These are phyloP conservation scores for Polytrichum formosum DNA, from an alignment of 225 moss, liverwort and hornwort species.

Conservation along the genomic window DNA sequence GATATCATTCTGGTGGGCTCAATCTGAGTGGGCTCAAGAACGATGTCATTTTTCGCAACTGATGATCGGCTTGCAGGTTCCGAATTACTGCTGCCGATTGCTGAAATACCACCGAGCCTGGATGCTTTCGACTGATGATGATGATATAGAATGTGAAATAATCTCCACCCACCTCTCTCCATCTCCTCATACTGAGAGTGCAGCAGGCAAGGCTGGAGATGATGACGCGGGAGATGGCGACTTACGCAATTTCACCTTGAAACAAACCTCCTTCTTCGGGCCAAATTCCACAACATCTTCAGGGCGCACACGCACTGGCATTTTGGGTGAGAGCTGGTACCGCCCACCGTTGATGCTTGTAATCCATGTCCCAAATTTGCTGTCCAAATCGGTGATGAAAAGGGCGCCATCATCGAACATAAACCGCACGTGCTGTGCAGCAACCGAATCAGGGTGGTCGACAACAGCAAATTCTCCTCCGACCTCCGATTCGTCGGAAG, in stretches of 20 bases:
- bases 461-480: slow-evolving; percentile 38
- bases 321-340: slow-evolving; percentile 45
- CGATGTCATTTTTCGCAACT: no score
- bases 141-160: background rate
- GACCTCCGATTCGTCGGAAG: slow-evolving; percentile 8
- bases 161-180: background rate
- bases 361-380: slow-evolving; percentile 86
- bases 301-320: slow-evolving; percentile 64
- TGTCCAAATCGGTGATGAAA: slow-evolving; percentile 72
- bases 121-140: background rate
- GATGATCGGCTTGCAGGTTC: no score
- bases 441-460: slow-evolving; percentile 48
- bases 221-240: background rate
- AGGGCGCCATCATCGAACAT: slow-evolving; percentile 61
- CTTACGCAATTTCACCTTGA: slow-evolving; percentile 49
- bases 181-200: background rate
- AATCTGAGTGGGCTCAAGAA: no score
- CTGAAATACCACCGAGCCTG: background rate
- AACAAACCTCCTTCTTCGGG: slow-evolving; percentile 51
- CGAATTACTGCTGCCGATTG: no score
- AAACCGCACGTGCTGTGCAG: slow-evolving; percentile 67
- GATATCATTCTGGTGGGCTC: background rate
- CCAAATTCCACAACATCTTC: slow-evolving; percentile 86
- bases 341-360: slow-evolving; percentile 75
- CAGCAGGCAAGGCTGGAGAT: background rate